Base-by-base conservation (phyloP, 345 rosid genomes). In the Eucalyptus coolabah region DNA sequence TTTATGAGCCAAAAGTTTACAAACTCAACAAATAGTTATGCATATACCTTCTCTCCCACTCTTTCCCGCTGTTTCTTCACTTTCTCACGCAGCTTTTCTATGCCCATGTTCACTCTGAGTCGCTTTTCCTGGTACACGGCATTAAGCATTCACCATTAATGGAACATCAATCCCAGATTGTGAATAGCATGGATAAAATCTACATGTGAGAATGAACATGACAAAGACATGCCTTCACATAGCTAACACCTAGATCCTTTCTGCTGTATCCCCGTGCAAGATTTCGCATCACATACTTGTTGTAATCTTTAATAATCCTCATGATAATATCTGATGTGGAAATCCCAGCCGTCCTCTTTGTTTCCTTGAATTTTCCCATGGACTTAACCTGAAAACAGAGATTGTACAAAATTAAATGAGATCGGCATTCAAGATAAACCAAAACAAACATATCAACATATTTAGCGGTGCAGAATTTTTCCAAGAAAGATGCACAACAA, bases 181-280 rank as follows among this genome's bases (percentile, higher is more conserved):
- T 56, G 50, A 60, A 89, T 19, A 77, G 87, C 89, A 17, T 14
- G 24, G 47, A 4, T 34, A 37, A 53, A 87, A 60, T 13, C 67
- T 34, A 4, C 45, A 51, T 32, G 65, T 32, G 59, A 50, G n/a
- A 18, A 53, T 53, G 5, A 87, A 30, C 5, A 51, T 19, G 88
- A 53, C 65, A 45, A 87, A 87, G 85, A 59, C 95, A 89, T 92
- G 90, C 99, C 97, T 94, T 97, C 50, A 97, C 99, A 88, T 91
- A 97, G 95, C 99, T 97, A 89, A 97, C 99, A 86, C 97, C 97
- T 83, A 97, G 98, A 28, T 97, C 99, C 91, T 97, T 96, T 93
- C 99, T 96, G 42, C 98, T 92, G 90, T 97, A 97, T 86, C 99
- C 99, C 87, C 99, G 94, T 86, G 94, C 98, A 93, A 97, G 88